Base-by-base conservation (phyloP, 202 grass and related monocot species). In the Brachypodium distachyon region DNA sequence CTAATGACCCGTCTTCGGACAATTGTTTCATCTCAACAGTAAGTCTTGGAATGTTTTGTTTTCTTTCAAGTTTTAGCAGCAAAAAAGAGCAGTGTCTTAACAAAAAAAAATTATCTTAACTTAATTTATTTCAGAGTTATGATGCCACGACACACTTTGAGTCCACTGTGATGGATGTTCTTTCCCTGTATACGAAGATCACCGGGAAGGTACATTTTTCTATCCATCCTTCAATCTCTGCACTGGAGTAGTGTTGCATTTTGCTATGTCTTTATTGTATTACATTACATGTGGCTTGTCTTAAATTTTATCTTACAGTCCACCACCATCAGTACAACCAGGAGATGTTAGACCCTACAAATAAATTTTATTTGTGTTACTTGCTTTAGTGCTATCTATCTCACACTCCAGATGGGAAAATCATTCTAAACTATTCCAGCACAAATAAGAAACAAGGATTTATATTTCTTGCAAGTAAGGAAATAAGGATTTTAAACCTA, bases 91-190 rank as follows among this genome's bases (percentile, higher is more conserved):
- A 66, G n/a, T n/a, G n/a, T 26, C 6, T 66, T 66, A 23, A 27
- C n/a, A 66, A 22, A 42, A 16, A 16, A 42, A 27, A 66, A 26
- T 6, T 43, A 27, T 39, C 1, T 38, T 44, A 73, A 67, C 25
- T 73, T 8, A 70, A 41, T 76, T 79, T 33, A 13, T 50, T 83
- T 32, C 94, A 97, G 94, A 97, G 91, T 70, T 94, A 97, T 72
- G 94, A 97, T 86, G 83, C 94, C 46, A 94, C 94, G 29, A 94
- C 94, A 58, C 94, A 97, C 59, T 97, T 97, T 60, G 94, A 97
- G 76, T 86, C 94, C n/a, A 97, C 94, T n/a, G 91, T 97, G 67
- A 77, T 74, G 79, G 94, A 97, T 84, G 94, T 97, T 33, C 91
- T 97, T 74, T 63, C 79, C 49, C 77, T 94, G 26, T 97, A 97